Base-by-base conservation (phyloP, 768 basidiomycete species). In the Calocybe cyanea region DNA sequence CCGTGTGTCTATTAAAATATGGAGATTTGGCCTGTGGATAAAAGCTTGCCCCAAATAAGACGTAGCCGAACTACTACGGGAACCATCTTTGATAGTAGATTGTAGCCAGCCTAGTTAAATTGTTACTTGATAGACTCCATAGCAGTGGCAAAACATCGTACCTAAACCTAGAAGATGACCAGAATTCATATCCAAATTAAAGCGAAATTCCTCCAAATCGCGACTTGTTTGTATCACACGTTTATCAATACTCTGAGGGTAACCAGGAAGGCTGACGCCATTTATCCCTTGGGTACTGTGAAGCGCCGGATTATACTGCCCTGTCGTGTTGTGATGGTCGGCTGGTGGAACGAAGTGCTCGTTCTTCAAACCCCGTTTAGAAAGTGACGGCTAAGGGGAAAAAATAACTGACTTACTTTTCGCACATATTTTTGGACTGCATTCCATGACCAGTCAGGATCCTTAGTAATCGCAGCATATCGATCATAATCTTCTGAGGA, bases 401-500 rank as follows among this genome's bases (percentile, higher is more conserved):
- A 17, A 24, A n/a, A n/a, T n/a, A n/a, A n/a, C n/a, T n/a, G 14
- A 17, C 20, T 21, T 24, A 63, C 64, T 52, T 55, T 62, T 21
- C 43, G 51, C 31, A 64, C 54, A 36, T 63, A 68, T 2, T 46
- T 52, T 30, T 57, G 56, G 20, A 69, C 49, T 7, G 38, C 51
- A 9, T 48, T 30, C 65, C 66, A 69, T 8, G 61, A 56, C 68
- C 66, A 69, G 7, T 63, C 65, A 3, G 46, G 31, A 43, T 69
- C 67, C 3, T 48, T 52, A 3, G 63, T 61, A 31, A 63, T 42
- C 10, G 43, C 33, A 1, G 66, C 63, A 38, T 51, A 64, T 7
- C 62, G 54, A 35, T 69, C 54, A 37, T 54, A 66, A 39, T 69
- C 66, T 25, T 63, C 62, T 19, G 47, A 43, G 2, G 63, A 61